phyloP scores from a whole-genome alignment of 1,139 yeast species.

The Taphrina wiesneri region DNA sequence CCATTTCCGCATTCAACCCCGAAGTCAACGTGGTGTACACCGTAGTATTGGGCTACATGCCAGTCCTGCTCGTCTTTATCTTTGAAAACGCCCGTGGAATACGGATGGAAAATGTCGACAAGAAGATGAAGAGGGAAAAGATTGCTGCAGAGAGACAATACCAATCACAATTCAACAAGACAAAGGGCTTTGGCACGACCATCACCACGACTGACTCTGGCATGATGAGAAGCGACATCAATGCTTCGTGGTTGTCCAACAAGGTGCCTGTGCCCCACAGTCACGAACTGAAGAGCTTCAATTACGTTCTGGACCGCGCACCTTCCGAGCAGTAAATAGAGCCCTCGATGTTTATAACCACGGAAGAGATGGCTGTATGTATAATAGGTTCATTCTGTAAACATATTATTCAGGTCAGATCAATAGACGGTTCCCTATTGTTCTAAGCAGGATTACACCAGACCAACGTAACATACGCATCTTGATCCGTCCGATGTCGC shows the following conservation, averaged over 20 bases:
- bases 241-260: constrained; percentile 19
- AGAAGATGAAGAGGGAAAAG: constrained; percentile 11
- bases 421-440: no score
- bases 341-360: neutral
- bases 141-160: constrained; percentile 5
- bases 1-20: constrained; percentile 25
- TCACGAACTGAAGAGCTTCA: constrained; percentile 28
- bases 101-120: constrained; percentile 26
- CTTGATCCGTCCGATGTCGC: no score
- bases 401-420: no score
- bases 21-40: constrained; percentile 19
- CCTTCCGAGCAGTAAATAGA: neutral
- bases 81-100: constrained; percentile 15
- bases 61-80: constrained; percentile 17
- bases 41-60: constrained; percentile 20
- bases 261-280: constrained; percentile 6
- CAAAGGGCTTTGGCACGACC: constrained; percentile 24
- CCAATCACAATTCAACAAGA: constrained; percentile 26
- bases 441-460: no score
- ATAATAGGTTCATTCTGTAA: neutral
- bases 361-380: no score
- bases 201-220: constrained; percentile 25
- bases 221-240: constrained; percentile 20
- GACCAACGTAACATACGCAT: no score
- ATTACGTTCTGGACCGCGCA: constrained; percentile 24